Evolutionary conservation across 2,329 filamentous ascomycete species (phyloP).

Genomic region (Penicillium sp.): DNA sequence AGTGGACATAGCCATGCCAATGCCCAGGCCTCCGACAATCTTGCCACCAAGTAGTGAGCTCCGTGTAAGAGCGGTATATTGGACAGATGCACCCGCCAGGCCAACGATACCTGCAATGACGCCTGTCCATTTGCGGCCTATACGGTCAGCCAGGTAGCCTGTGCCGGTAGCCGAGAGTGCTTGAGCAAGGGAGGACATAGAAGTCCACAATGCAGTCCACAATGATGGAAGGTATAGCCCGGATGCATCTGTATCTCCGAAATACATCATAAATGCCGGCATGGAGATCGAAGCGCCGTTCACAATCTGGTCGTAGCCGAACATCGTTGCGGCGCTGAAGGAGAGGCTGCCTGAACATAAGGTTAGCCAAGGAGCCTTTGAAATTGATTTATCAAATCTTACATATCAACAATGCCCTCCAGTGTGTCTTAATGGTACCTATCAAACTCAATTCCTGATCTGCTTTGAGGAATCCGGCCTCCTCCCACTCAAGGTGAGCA

Average conservation of each 20-base stretch:
- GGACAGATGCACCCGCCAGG: conserved; percentile 13
- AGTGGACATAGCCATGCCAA: conserved; percentile 18
- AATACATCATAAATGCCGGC: conserved; percentile 11
- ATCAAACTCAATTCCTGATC: background rate
- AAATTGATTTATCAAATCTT: background rate
- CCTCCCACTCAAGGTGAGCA: background rate
- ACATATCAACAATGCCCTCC: background rate
- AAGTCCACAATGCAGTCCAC: conserved; percentile 23
- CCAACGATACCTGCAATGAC: conserved; percentile 27
- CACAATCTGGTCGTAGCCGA: conserved; percentile 10
- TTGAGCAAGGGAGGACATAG: conserved; percentile 23
- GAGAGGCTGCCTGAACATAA: background rate
- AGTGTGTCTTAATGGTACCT: background rate
- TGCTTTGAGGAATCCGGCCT: background rate
- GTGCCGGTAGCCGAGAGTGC: conserved; percentile 22
- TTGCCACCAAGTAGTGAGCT: conserved; percentile 19
- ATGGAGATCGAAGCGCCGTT: conserved; percentile 10
- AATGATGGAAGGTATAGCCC: conserved; percentile 18
- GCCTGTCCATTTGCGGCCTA: conserved; percentile 38
- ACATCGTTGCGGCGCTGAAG: conserved; percentile 2
- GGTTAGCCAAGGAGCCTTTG: background rate
- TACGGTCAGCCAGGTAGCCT: conserved; percentile 34
- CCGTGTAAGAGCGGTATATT: conserved; percentile 13
- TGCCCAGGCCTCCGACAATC: conserved; percentile 16
- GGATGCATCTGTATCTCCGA: conserved; percentile 2